Conservation (phyloP, 2,329 filamentous ascomycete genomes). For the Eutypa lata region DNA sequence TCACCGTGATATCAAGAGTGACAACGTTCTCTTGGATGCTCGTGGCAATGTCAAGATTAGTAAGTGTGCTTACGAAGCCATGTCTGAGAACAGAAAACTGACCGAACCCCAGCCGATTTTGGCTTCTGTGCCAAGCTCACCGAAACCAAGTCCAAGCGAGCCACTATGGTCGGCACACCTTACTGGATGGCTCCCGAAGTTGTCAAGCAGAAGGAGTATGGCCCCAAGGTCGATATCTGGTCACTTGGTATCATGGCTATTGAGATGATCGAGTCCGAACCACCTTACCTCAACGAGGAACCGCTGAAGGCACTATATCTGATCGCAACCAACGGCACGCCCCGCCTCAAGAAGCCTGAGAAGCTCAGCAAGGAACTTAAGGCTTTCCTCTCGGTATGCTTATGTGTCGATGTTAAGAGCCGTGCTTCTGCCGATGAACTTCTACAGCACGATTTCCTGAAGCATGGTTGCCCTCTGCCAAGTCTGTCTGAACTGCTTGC, state of each 20-base stretch:
- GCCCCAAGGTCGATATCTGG: conserved; percentile 98
- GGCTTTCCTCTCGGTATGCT: conserved; percentile 90
- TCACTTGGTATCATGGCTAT: conserved; percentile 99
- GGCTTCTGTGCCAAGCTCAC: conserved; percentile 99
- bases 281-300: conserved; percentile 96
- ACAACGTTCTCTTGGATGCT: conserved; percentile 93
- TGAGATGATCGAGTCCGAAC: conserved; percentile 99
- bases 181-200: conserved; percentile 99
- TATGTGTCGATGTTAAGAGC: conserved; percentile 95
- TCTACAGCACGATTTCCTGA: conserved; percentile 88
- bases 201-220: conserved; percentile 99
- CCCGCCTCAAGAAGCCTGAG: conserved; percentile 95
- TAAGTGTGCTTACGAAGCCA: conserved; percentile 45
- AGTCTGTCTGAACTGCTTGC: conserved; percentile 84
- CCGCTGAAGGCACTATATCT: conserved; percentile 95
- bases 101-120: conserved; percentile 75
- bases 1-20: conserved; percentile 98
- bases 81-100: conserved; percentile 24
- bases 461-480: conserved; percentile 79
- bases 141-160: conserved; percentile 93
- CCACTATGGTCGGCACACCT: conserved; percentile 97
- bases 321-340: conserved; percentile 96
- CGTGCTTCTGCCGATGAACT: conserved; percentile 89
- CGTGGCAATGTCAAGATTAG: conserved; percentile 97
- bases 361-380: conserved; percentile 98